Conservation (phyloP, 78 protist genomes). For the Dictyostelium intermedium region DNA sequence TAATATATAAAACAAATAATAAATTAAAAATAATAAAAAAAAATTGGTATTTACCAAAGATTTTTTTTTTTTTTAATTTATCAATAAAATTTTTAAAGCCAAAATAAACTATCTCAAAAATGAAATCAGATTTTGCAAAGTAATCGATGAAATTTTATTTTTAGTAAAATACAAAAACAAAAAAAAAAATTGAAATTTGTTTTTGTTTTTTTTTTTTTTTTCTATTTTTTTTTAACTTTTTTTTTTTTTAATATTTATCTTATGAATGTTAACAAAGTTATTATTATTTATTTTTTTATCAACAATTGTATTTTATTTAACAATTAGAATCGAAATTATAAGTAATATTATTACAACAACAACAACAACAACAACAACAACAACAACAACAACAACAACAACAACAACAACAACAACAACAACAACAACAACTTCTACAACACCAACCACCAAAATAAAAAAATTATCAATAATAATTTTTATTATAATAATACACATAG, state of each 20-base stretch:
- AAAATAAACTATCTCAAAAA: too few relatives aligned
- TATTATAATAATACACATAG: background rate
- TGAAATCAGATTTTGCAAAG: too few relatives aligned
- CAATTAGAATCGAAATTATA: background rate
- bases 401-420: background rate
- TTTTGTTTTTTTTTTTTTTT: background rate
- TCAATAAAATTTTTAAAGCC: too few relatives aligned
- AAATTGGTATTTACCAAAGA: too few relatives aligned
- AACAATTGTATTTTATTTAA: background rate
- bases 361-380: background rate
- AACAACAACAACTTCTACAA: background rate
- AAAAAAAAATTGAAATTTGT: background rate
- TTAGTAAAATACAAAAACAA: too few relatives aligned
- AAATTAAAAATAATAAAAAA: too few relatives aligned
- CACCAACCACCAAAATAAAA: too few relatives aligned
- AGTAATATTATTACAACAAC: background rate
- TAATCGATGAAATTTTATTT: too few relatives aligned
- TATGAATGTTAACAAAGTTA: background rate
- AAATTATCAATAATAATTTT: background rate
- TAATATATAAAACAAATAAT: too few relatives aligned
- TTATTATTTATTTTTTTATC: background rate
- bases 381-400: background rate
- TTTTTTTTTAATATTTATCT: too few relatives aligned
- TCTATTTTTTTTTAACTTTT: background rate
- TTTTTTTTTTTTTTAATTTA: too few relatives aligned